Base-by-base conservation (phyloP, 2,329 filamentous ascomycete genomes). In the Pseudogymnoascus sp. region DNA sequence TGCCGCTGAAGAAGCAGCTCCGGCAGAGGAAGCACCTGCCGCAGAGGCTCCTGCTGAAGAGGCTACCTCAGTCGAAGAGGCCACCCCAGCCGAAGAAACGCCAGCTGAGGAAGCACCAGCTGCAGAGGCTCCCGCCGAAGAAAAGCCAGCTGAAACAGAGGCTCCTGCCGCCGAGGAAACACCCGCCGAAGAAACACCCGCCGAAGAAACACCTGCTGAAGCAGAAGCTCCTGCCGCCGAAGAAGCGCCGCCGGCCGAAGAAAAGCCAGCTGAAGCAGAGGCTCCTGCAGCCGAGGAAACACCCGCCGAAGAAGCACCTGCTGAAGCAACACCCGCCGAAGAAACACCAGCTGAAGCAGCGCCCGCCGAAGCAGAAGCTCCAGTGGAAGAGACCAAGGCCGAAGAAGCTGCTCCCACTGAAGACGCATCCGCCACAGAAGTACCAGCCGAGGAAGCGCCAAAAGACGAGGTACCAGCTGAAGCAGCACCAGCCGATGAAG, bases 21-120 rank as follows among this genome's bases (percentile, higher is more conserved):
- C 61, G 61, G 63, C 63, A 13, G 68, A 45, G 1, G 21, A 65
- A 60, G 61, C 57, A 16, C 60, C 57, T 5, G 61, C 65, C 13
- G 62, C 65, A 14, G 25, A 65, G 8, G 66, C 63, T 45, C 31
- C 60, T 25, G 64, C 31, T 34, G 61, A 66, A 31, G 36, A 66
- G 54, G 45, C 62, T 6, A 37, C 21, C 4, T 6, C 54, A 7
- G 31, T 67, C 13, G 65, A 54, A 48, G 65, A 69, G 23, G 57
- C 63, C 36, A 11, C 61, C 1, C 65, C 43, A 7, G 57, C 45
- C 34, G 61, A 62, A 25, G 21, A n/a, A 14, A n/a, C 1, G 6
- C 23, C 61, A 60, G 63, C 64, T n/a, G 68, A 60, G 2, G n/a
- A 64, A 54, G 61, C 51, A 16, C 61, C 57, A 7, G 54, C 65